These are phyloP conservation scores for Moniliella sp. DNA, from an alignment of 1,284 basidiomycete species.

Conservation along the genomic window DNA sequence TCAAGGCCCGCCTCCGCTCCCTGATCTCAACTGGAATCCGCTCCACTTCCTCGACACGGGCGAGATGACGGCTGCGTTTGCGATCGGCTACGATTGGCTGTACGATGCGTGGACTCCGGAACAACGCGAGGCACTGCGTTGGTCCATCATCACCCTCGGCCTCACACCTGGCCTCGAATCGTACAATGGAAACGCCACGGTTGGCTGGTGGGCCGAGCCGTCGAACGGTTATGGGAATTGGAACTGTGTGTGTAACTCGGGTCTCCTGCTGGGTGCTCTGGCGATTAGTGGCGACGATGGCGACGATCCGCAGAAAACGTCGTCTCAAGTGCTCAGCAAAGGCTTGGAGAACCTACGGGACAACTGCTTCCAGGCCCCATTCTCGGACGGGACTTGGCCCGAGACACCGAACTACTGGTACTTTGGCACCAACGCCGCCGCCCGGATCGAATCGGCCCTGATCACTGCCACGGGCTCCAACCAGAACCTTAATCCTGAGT, in stretches of 20 bases:
- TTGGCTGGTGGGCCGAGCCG: slow-evolving; percentile 37
- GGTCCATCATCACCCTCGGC: no score
- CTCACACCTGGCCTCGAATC: slow-evolving; percentile 39
- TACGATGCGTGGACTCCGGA: slow-evolving; percentile 59
- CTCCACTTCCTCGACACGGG: slow-evolving; percentile 80
- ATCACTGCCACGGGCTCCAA: slow-evolving; percentile 64
- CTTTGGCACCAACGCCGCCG: slow-evolving; percentile 56
- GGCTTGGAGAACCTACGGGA: slow-evolving; percentile 53
- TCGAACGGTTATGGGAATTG: slow-evolving; percentile 51
- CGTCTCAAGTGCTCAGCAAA: slow-evolving; percentile 43
- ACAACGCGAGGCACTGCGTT: no score
- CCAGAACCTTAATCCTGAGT: slow-evolving; percentile 45
- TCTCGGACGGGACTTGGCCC: slow-evolving; percentile 67
- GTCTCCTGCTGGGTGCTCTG: slow-evolving; percentile 66
- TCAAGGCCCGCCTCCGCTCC: slow-evolving; percentile 41
- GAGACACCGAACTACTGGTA: slow-evolving; percentile 61
- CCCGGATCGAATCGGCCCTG: slow-evolving; percentile 67
- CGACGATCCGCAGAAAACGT: no score
- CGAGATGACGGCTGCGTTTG: slow-evolving; percentile 46
- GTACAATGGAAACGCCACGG: slow-evolving; percentile 12
- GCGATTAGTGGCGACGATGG: slow-evolving; percentile 49
- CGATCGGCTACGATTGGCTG: slow-evolving; percentile 70
- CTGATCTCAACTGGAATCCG: slow-evolving; percentile 67
- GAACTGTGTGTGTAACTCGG: slow-evolving; percentile 92
- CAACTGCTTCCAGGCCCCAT: slow-evolving; percentile 52